These are phyloP conservation scores for Penicillium expansum DNA, from an alignment of 2,329 filamentous ascomycete genomes.

Conservation along the genomic window DNA sequence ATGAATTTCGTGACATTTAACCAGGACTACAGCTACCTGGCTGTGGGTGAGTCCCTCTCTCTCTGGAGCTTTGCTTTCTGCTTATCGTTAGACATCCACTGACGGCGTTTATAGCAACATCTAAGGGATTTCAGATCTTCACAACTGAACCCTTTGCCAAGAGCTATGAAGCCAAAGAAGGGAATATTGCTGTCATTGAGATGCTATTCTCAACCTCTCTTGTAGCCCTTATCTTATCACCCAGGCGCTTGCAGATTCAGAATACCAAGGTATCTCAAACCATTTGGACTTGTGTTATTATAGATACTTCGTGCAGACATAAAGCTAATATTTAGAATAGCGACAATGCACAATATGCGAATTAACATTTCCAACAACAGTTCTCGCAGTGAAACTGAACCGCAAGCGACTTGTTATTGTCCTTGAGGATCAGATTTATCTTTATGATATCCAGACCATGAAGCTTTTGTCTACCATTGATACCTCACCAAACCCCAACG, in stretches of 20 bases:
- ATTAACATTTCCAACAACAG: constrained; percentile 95
- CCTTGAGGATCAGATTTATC: constrained; percentile 92
- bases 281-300: background rate
- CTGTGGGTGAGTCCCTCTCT: constrained; percentile 66
- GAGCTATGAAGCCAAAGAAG: constrained; percentile 90
- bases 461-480: constrained; percentile 87
- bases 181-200: constrained; percentile 92
- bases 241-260: constrained; percentile 87
- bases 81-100: constrained; percentile 5
- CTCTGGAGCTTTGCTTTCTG: background rate
- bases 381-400: constrained; percentile 90
- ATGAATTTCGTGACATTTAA: constrained; percentile 99
- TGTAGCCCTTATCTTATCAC: constrained; percentile 88
- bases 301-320: constrained; percentile 7
- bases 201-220: constrained; percentile 99
- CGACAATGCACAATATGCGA: constrained; percentile 89
- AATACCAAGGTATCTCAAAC: constrained; percentile 77
- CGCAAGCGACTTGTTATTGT: constrained; percentile 90
- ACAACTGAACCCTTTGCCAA: constrained; percentile 95
- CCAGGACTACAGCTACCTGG: constrained; percentile 95
- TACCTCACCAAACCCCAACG: constrained; percentile 86
- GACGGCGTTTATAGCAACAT: constrained; percentile 63
- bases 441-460: constrained; percentile 99
- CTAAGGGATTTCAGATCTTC: constrained; percentile 92
- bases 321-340: constrained; percentile 34